Evolutionary conservation across 2,329 filamentous ascomycete species (phyloP).

Genomic region (Epichloe baconii): DNA sequence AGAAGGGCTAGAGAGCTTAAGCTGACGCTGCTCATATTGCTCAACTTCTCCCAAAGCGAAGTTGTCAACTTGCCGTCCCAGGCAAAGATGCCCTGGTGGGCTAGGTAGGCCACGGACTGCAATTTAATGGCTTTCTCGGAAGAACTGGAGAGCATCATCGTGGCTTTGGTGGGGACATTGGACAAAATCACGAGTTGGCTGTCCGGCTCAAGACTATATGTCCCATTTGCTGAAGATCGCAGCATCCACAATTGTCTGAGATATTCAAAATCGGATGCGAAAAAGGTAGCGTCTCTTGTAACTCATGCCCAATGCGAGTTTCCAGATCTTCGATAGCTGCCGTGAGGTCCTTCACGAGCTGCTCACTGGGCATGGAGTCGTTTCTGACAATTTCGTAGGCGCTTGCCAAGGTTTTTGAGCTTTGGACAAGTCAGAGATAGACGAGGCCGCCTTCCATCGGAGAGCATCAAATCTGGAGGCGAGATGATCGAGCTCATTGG

Average conservation of each 20-base stretch:
- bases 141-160: slow-evolving; percentile 20
- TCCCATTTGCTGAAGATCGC: slow-evolving; percentile 11
- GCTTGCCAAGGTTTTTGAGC: slow-evolving; percentile 41
- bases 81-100: slow-evolving; percentile 22
- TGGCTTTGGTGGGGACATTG: slow-evolving; percentile 21
- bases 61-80: slow-evolving; percentile 28
- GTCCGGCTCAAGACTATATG: slow-evolving; percentile 3
- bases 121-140: slow-evolving; percentile 26
- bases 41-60: slow-evolving; percentile 42
- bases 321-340: slow-evolving; percentile 41
- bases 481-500: slow-evolving; percentile 40
- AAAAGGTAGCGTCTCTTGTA: slow-evolving; percentile 33
- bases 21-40: slow-evolving; percentile 36
- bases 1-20: slow-evolving; percentile 49
- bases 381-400: slow-evolving; percentile 42
- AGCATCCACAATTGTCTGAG: slow-evolving; percentile 40
- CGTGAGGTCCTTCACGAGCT: slow-evolving; percentile 35
- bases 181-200: slow-evolving; percentile 37
- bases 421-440: slow-evolving; percentile 36
- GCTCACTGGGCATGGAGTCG: slow-evolving; percentile 26
- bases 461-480: slow-evolving; percentile 47
- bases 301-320: slow-evolving; percentile 27
- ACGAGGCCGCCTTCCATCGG: slow-evolving; percentile 43
- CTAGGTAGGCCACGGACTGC: slow-evolving; percentile 35
- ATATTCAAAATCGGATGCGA: slow-evolving; percentile 42